Percentiles rank a stretch among this genome's conserved stretches.
phyloP scores from a whole-genome alignment of 2,329 filamentous ascomycete genomes.

The Chaetomium strumarium region DNA sequence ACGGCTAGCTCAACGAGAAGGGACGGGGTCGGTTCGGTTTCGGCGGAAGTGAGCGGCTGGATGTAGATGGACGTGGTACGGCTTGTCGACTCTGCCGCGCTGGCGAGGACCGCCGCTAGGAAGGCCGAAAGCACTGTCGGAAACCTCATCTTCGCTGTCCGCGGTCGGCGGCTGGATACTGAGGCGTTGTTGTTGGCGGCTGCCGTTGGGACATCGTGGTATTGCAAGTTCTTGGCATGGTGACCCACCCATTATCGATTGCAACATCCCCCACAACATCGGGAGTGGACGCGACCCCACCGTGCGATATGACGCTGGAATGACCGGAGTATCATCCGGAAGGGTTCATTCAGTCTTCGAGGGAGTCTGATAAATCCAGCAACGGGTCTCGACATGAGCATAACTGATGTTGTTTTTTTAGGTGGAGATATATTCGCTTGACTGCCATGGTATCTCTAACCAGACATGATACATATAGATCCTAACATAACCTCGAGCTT shows the following conservation, averaged over 20 bases:
- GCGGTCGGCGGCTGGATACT: neutral
- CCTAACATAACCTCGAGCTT: neutral
- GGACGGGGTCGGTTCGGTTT: constrained; percentile 19
- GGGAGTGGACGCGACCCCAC: neutral
- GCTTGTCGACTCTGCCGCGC: constrained; percentile 16
- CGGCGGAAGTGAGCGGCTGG: constrained; percentile 39
- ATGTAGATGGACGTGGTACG: constrained; percentile 48
- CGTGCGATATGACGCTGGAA: neutral
- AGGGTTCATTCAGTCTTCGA: too few relatives aligned
- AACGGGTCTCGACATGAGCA: too few relatives aligned
- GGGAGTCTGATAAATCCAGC: too few relatives aligned
- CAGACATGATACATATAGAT: neutral
- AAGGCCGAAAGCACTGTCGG: constrained; percentile 11
- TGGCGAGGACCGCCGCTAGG: neutral
- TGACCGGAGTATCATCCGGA: too few relatives aligned
- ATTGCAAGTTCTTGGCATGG: neutral
- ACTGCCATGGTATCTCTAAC: neutral
- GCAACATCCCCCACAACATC: neutral
- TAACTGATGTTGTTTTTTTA: too few relatives aligned
- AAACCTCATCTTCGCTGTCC: constrained; percentile 6
- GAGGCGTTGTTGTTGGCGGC: neutral
- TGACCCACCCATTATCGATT: neutral
- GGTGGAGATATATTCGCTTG: too few relatives aligned
- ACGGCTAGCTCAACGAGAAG: constrained; percentile 48
- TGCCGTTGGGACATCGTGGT: neutral